A percentile compares a stretch with the other conserved stretches of the same genome.
phyloP scores from a whole-genome alignment of 2,329 filamentous ascomycete species.

The Xylariales sp. region DNA sequence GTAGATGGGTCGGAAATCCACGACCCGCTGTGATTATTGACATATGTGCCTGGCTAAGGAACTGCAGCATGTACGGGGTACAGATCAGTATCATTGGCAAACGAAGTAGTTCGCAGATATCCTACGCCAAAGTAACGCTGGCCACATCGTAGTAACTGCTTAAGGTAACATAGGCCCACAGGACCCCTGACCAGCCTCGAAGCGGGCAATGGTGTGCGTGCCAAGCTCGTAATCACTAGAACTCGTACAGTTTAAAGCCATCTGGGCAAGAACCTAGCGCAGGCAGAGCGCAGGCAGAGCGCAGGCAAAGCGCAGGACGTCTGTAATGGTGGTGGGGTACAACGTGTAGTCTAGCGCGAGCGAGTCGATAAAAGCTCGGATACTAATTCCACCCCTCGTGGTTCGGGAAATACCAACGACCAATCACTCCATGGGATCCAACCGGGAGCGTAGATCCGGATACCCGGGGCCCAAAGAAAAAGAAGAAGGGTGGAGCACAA shows the following conservation, averaged over 20 bases:
- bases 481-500: constrained; percentile 18
- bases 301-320: not conserved
- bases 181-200: constrained; percentile 22
- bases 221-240: constrained; percentile 25
- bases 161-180: constrained; percentile 21
- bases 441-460: constrained; percentile 34
- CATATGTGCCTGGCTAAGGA: constrained; percentile 29
- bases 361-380: constrained; percentile 25
- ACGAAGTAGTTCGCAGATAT: constrained; percentile 27
- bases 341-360: constrained; percentile 1
- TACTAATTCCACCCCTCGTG: constrained; percentile 27
- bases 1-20: constrained; percentile 14
- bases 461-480: constrained; percentile 28
- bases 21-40: constrained; percentile 19
- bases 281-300: too few species aligned
- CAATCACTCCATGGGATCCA: constrained; percentile 17
- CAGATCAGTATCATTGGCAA: constrained; percentile 23
- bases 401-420: constrained; percentile 19
- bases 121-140: constrained; percentile 20
- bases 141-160: constrained; percentile 7
- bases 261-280: constrained; percentile 17
- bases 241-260: constrained; percentile 10
- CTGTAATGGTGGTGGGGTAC: constrained; percentile 24
- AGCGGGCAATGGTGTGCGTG: constrained; percentile 15
- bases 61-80: constrained; percentile 30